phyloP scores from a whole-genome alignment of 768 basidiomycete species.

The Melanogaster broomeanus region DNA sequence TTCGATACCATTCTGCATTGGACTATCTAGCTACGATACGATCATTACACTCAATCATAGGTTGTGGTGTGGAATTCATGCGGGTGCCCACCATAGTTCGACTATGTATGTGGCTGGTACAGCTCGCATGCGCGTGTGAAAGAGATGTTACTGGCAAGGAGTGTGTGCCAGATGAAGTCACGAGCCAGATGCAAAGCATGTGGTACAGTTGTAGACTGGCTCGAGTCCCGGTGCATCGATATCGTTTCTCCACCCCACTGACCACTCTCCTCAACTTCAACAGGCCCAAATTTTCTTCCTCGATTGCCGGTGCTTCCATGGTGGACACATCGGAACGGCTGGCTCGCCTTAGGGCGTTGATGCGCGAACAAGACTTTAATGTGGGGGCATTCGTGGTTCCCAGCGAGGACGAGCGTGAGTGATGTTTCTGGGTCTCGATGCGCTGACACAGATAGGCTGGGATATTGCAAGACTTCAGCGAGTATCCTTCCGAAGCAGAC shows the following conservation, averaged over 20 bases:
- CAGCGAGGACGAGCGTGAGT: constrained; percentile 90
- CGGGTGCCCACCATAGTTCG: constrained; percentile 2
- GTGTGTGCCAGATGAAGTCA: too few relatives aligned
- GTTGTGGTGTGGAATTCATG: constrained; percentile 14
- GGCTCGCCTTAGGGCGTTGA: constrained; percentile 62
- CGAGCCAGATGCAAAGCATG: constrained; percentile 30
- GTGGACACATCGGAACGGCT: constrained; percentile 69
- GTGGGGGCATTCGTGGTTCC: constrained; percentile 82
- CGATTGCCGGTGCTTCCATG: constrained; percentile 36
- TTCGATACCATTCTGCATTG: constrained; percentile 22
- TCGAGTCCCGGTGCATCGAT: constrained; percentile 18
- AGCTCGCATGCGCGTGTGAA: background rate
- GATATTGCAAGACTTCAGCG: constrained; percentile 80
- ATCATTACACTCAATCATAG: constrained; percentile 18
- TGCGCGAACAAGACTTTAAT: constrained; percentile 54
- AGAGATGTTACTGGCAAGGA: too few relatives aligned
- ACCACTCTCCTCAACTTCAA: background rate
- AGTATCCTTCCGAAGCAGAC: constrained; percentile 86
- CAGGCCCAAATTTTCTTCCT: constrained; percentile 10
- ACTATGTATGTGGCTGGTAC: too few relatives aligned
- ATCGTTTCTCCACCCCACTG: constrained; percentile 19
- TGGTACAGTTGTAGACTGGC: constrained; percentile 16
- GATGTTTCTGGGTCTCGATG: background rate
- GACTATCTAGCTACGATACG: constrained; percentile 31
- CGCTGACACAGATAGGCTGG: background rate